Percentiles rank a stretch among this genome's conserved stretches.
phyloP scores from a whole-genome alignment of 495 filamentous ascomycete genomes.

The Letharia columbiana region DNA sequence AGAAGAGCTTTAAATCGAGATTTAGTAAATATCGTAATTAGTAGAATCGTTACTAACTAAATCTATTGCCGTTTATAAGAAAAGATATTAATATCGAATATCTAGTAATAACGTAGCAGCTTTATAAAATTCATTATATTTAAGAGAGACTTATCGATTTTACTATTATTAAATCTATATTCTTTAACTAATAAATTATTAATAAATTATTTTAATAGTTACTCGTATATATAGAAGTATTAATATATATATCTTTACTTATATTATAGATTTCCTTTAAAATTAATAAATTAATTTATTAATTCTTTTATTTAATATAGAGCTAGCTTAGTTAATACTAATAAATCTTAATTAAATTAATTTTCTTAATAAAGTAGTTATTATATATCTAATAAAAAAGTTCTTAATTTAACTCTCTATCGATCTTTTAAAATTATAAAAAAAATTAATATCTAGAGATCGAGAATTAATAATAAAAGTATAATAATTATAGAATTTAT shows the following conservation, averaged over 20 bases:
- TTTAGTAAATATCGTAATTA: slow-evolving; percentile 9
- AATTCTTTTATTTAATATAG: slow-evolving; percentile 9
- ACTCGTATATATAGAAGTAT: neutral
- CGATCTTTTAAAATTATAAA: neutral
- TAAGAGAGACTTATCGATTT: slow-evolving; percentile 18
- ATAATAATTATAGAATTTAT: too few relatives aligned
- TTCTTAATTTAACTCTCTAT: slow-evolving; percentile 7
- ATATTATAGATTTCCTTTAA: slow-evolving; percentile 8
- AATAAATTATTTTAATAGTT: slow-evolving; percentile 2
- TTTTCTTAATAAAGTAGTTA: slow-evolving; percentile 15
- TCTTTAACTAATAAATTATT: slow-evolving; percentile 5
- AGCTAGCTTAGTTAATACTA: slow-evolving; percentile 15
- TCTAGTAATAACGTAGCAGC: slow-evolving; percentile 14
- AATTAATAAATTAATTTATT: slow-evolving; percentile 5
- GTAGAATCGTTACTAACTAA: slow-evolving; percentile 13
- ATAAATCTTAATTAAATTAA: slow-evolving; percentile 9
- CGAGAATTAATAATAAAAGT: neutral
- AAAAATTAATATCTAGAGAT: slow-evolving; percentile 8
- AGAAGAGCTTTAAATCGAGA: slow-evolving; percentile 8
- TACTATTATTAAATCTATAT: slow-evolving; percentile 1
- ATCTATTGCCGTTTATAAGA: slow-evolving; percentile 15
- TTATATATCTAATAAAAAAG: slow-evolving; percentile 14
- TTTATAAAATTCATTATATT: slow-evolving; percentile 9
- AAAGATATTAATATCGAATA: slow-evolving; percentile 12
- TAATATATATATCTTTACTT: neutral